Evolutionary conservation across 1,284 basidiomycete genomes (phyloP).

Genomic region (Trichosporon inkin): DNA sequence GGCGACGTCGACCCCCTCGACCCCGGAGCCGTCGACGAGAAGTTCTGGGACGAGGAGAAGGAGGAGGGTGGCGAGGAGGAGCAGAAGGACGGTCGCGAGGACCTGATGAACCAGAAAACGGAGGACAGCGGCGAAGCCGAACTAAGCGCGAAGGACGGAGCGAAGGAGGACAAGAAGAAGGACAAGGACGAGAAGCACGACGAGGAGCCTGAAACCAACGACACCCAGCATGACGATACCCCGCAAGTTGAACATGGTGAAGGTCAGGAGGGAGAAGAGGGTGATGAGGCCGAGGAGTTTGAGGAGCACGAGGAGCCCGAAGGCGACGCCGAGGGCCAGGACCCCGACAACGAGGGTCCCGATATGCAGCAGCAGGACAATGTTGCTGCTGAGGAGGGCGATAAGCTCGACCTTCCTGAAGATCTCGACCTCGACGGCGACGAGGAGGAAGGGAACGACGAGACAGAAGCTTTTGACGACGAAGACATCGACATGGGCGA

Average conservation of each 20-base stretch:
- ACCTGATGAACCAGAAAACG: constrained; percentile 49
- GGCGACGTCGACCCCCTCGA: constrained; percentile 83
- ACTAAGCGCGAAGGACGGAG: constrained; percentile 68
- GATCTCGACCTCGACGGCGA: constrained; percentile 63
- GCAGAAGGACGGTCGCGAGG: constrained; percentile 44
- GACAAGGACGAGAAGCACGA: constrained; percentile 44
- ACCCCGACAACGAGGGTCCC: constrained; percentile 36
- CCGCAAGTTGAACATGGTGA: constrained; percentile 33
- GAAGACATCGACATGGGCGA: constrained; percentile 26
- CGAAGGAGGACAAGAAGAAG: constrained; percentile 43
- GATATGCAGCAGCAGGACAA: constrained; percentile 53
- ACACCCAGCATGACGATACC: constrained; percentile 31
- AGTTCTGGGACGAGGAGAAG: constrained; percentile 86
- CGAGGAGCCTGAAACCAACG: constrained; percentile 42
- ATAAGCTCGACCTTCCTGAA: constrained; percentile 78
- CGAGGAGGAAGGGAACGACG: constrained; percentile 52
- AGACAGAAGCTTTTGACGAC: constrained; percentile 29
- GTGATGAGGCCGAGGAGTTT: constrained; percentile 29
- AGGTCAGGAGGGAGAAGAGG: constrained; percentile 31
- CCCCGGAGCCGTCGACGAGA: constrained; percentile 86
- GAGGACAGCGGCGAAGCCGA: constrained; percentile 58
- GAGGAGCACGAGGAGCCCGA: constrained; percentile 46
- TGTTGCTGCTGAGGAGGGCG: constrained; percentile 67
- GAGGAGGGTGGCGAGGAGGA: constrained; percentile 51
- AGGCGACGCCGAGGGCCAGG: constrained; percentile 48